phyloP scores from a whole-genome alignment of 2,329 filamentous ascomycete genomes.

The Diaporthe longicolla region DNA sequence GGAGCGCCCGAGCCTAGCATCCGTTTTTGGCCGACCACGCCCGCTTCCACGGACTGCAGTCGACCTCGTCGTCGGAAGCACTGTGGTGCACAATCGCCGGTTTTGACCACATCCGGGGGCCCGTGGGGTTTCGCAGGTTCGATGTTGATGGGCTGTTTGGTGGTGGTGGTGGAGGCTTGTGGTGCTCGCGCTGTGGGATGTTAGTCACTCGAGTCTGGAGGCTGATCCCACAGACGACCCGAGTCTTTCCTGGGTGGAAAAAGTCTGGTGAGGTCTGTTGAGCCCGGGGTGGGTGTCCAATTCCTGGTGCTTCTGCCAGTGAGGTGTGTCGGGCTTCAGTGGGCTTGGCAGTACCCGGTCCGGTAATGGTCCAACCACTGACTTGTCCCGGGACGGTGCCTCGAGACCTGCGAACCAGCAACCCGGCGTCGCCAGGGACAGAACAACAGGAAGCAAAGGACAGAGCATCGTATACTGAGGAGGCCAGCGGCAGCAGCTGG shows the following conservation, averaged over 20 bases:
- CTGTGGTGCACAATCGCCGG: conserved; percentile 22
- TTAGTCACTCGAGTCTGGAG: not conserved
- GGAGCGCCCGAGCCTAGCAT: conserved; percentile 39
- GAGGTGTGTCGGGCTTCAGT: not conserved
- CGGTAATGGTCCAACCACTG: conserved; percentile 1
- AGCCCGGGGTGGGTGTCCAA: conserved; percentile 6
- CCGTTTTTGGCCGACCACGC: conserved; percentile 28
- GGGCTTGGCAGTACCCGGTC: conserved; percentile 10
- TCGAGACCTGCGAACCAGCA: not conserved
- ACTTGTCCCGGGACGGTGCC: not conserved
- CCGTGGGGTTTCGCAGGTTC: not conserved
- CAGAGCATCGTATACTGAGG: not conserved
- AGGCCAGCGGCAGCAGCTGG: conserved; percentile 11
- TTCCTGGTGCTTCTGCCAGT: conserved; percentile 13
- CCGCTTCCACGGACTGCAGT: conserved; percentile 36
- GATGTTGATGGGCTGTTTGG: conserved; percentile 10
- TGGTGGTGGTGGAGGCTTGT: not conserved
- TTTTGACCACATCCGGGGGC: conserved; percentile 16
- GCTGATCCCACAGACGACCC: not conserved
- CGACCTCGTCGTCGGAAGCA: conserved; percentile 29
- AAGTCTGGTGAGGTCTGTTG: not conserved
- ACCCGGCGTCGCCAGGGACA: not conserved
- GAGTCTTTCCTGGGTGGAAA: not conserved
- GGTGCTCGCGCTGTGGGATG: not conserved
- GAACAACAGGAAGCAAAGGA: not conserved